phyloP scores from a whole-genome alignment of 2,329 filamentous ascomycete species.

The Penicillium sp. region DNA sequence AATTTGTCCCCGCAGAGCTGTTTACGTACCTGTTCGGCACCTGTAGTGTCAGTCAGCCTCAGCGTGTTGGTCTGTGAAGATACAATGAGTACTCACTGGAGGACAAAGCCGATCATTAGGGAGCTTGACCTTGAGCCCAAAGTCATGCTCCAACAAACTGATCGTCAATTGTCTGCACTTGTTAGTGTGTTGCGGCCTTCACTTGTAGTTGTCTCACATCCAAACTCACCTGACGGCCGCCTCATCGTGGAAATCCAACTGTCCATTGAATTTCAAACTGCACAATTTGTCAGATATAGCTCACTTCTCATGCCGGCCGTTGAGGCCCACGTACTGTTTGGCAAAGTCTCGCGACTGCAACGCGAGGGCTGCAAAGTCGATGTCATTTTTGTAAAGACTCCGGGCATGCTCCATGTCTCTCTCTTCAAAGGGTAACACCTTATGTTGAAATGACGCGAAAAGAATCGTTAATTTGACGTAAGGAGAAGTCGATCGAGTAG shows the following conservation, averaged over 20 bases:
- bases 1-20: neutral
- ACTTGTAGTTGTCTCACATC: neutral
- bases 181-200: constrained; percentile 5
- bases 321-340: constrained; percentile 54
- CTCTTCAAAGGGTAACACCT: neutral
- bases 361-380: constrained; percentile 69
- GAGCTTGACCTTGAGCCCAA: constrained; percentile 72
- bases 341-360: constrained; percentile 65
- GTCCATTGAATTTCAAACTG: constrained; percentile 61
- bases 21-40: constrained; percentile 53
- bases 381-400: constrained; percentile 61
- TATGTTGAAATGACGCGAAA: too few relatives aligned
- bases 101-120: constrained; percentile 84
- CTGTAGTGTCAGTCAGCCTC: constrained; percentile 32
- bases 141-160: constrained; percentile 76
- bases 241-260: constrained; percentile 82
- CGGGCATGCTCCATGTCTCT: constrained; percentile 42
- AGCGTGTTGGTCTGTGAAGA: neutral
- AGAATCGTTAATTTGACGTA: neutral
- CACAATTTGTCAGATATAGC: constrained; percentile 15
- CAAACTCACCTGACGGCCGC: constrained; percentile 69
- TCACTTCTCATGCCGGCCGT: neutral
- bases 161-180: constrained; percentile 70
- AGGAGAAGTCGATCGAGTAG: neutral
- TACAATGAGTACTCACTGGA: constrained; percentile 61